phyloP scores from a whole-genome alignment of 495 filamentous ascomycete species.

The Cercophora scortea region DNA sequence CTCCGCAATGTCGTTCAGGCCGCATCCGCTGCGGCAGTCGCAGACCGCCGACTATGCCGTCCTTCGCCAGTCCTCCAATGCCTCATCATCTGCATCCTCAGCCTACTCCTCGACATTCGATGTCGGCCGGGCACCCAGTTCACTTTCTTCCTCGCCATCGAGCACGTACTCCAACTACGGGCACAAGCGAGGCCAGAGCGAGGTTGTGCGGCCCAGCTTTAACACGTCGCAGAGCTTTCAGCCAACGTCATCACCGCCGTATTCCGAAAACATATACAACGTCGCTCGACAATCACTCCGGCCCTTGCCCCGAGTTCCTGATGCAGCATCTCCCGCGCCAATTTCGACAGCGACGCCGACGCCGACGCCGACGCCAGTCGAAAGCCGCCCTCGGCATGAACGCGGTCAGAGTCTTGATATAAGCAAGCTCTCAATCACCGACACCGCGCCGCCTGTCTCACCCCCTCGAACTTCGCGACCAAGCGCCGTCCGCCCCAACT shows the following conservation, averaged over 20 bases:
- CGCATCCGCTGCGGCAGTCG: constrained; percentile 53
- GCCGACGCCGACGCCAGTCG: constrained; percentile 16
- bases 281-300: constrained; percentile 68
- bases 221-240: constrained; percentile 30
- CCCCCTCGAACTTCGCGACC: constrained; percentile 26
- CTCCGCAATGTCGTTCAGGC: constrained; percentile 43
- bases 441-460: constrained; percentile 21
- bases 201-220: constrained; percentile 43
- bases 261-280: constrained; percentile 53
- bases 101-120: constrained; percentile 57
- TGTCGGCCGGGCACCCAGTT: constrained; percentile 61
- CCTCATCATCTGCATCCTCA: constrained; percentile 67
- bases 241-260: constrained; percentile 39
- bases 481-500: constrained; percentile 42
- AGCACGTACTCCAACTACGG: constrained; percentile 47
- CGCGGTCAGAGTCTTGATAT: constrained; percentile 46
- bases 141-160: constrained; percentile 69
- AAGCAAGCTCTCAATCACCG: constrained; percentile 34
- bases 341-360: constrained; percentile 1
- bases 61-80: constrained; percentile 68
- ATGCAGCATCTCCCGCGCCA: constrained; percentile 14
- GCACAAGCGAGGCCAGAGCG: constrained; percentile 73
- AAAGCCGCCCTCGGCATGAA: constrained; percentile 24
- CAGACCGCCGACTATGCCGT: constrained; percentile 55
- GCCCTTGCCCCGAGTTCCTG: constrained; percentile 64